Base-by-base conservation (phyloP, 2,329 filamentous ascomycete species). In the Diplodia mutila region DNA sequence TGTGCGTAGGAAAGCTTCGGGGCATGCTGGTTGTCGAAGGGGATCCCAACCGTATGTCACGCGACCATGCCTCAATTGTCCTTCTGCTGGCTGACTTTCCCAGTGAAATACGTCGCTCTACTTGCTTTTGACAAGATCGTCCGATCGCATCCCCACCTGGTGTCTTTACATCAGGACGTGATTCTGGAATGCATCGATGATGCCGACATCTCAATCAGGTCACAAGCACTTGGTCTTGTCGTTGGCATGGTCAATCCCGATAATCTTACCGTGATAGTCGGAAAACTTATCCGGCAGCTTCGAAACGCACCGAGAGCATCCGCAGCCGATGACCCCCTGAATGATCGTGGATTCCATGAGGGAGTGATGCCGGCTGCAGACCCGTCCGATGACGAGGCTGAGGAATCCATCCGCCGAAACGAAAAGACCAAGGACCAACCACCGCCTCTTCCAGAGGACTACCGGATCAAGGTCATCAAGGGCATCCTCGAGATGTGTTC, bases 111-210 rank as follows among this genome's bases (percentile, higher is more conserved):
- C 75, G 95, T 99, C 73, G 94, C 95, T 1, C 83, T 99, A 61
- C 85, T 99, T 69, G 94, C 95, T 1, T 97, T 99, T 80, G 97
- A 97, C 77, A 94, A 94, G 76, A 97, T 99, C 73, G 94, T 97
- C 34, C 79, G 87, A 23, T 95, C 94, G 0, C 94, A 99, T 76
- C 91, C 94, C 2, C 89, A 90, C 76, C 86, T 99, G 37, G 95
- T 99, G 32, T 90, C 92, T 5, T 87, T 94, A 76, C 95, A 99
- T 76, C 93, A 97, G 77, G 94, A 98, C 79, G 94, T 98, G 57
- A 97, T 99, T 70, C 85, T 99, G 77, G 91, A 96, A 74, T 99
- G 95, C 76, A 92, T 99, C 73, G 95, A 98, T 77, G 97, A 97
- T 77, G 85, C 92, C 0, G 95, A 99, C 74, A 95, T 99, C 69